phyloP scores from a whole-genome alignment of 2,329 filamentous ascomycete genomes.

The Calonectria ilicicola region DNA sequence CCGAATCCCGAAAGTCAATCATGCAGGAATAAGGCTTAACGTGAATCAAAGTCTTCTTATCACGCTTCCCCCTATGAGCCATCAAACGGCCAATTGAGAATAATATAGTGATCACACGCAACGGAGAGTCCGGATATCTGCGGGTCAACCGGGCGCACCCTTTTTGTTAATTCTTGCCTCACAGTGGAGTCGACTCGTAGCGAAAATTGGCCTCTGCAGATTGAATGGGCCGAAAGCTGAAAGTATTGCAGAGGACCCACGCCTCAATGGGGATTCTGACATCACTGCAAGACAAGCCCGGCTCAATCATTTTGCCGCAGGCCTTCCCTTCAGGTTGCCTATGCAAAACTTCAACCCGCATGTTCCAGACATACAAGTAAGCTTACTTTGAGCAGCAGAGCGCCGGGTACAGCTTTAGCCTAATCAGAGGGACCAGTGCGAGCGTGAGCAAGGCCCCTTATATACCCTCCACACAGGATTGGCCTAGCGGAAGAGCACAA shows the following conservation, averaged over 20 bases:
- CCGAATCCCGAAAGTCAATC: not conserved
- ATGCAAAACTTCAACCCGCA: not conserved
- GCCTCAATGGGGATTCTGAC: not conserved
- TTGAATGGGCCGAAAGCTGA: not conserved
- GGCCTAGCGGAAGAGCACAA: not conserved
- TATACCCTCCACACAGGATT: not conserved
- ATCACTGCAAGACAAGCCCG: not conserved
- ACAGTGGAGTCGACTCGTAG: not conserved
- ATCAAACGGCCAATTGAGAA: not conserved
- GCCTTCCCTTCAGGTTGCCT: not conserved
- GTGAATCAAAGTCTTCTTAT: not conserved
- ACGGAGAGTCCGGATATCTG: not conserved
- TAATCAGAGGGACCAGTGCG: conserved; percentile 29
- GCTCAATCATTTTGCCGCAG: not conserved
- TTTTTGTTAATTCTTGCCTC: not conserved
- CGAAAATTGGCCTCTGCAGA: not conserved
- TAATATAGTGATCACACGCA: not conserved
- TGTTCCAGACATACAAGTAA: not conserved
- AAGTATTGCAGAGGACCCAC: not conserved
- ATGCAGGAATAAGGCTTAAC: not conserved
- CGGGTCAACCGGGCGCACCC: not conserved
- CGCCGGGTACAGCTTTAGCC: conserved; percentile 48
- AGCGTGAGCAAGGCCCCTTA: not conserved
- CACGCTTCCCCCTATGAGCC: not conserved
- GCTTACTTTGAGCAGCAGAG: conserved; percentile 43